phyloP scores from a whole-genome alignment of 345 rosid species.

The Conringia planisiliqua region DNA sequence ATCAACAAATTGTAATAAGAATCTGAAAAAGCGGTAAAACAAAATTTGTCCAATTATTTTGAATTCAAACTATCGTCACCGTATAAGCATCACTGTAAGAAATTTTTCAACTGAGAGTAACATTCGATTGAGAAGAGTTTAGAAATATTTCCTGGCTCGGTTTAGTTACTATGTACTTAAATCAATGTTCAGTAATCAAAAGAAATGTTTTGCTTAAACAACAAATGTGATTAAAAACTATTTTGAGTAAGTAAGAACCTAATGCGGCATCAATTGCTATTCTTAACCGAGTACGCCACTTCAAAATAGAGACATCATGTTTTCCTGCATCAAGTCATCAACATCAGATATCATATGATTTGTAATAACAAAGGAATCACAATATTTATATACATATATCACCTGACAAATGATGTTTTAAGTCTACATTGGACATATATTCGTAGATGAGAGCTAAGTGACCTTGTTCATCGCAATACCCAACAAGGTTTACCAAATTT shows the following conservation, averaged over 20 bases:
- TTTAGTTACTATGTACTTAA: neutral
- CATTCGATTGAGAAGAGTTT: neutral
- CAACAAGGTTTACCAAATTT: slow-evolving; percentile 36
- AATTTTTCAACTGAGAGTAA: too few relatives aligned
- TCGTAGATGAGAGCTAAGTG: slow-evolving; percentile 38
- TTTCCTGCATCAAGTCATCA: neutral
- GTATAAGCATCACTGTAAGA: too few relatives aligned
- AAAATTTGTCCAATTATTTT: too few relatives aligned
- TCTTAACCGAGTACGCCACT: slow-evolving; percentile 38
- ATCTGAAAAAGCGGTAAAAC: neutral
- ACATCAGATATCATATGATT: neutral
- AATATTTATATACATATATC: neutral
- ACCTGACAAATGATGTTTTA: slow-evolving; percentile 18
- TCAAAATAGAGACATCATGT: neutral
- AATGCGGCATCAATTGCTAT: slow-evolving; percentile 38
- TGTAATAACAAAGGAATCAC: neutral
- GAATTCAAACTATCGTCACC: too few relatives aligned
- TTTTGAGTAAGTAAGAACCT: neutral
- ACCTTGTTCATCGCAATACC: slow-evolving; percentile 33
- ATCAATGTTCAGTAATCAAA: neutral
- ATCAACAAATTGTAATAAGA: neutral
- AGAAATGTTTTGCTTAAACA: neutral
- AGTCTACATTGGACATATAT: slow-evolving; percentile 32
- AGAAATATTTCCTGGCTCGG: neutral
- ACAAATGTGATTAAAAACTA: neutral